These are phyloP conservation scores for Ganoderma resinaceum DNA, from an alignment of 1,284 basidiomycete genomes.

Conservation along the genomic window DNA sequence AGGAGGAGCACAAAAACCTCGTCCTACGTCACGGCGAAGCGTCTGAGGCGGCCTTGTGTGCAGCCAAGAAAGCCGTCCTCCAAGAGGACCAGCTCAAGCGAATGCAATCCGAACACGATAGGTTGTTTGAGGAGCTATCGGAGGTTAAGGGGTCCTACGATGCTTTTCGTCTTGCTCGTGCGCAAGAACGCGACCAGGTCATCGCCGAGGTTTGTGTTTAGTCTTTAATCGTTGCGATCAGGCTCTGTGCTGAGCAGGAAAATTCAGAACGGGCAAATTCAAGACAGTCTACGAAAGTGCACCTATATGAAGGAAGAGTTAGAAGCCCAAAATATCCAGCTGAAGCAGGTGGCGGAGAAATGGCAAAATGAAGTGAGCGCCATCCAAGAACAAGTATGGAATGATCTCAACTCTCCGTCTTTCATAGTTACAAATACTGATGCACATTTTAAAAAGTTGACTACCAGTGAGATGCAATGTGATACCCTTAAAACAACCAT, in stretches of 20 bases:
- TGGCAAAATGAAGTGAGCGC: slow-evolving; percentile 8
- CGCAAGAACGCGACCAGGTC: slow-evolving; percentile 15
- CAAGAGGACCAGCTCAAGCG: slow-evolving; percentile 7
- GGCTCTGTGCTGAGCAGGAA: not conserved
- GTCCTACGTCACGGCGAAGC: slow-evolving; percentile 11
- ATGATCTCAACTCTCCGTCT: not conserved
- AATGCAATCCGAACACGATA: slow-evolving; percentile 8
- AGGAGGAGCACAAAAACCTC: slow-evolving; percentile 15
- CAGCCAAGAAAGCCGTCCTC: not conserved
- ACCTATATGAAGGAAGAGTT: not conserved
- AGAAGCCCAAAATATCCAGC: not conserved
- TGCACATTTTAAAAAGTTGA: slow-evolving; percentile 4
- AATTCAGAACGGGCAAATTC: slow-evolving; percentile 12
- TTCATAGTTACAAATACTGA: not conserved
- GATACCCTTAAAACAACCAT: slow-evolving; percentile 18
- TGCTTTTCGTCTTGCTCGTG: not conserved
- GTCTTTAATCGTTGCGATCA: not conserved
- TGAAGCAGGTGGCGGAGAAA: not conserved
- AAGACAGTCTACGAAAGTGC: slow-evolving; percentile 5
- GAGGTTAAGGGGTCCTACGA: slow-evolving; percentile 5
- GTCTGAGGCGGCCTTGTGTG: not conserved
- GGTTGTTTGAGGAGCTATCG: slow-evolving; percentile 4
- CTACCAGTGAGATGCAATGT: slow-evolving; percentile 18
- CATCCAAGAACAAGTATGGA: slow-evolving; percentile 13
- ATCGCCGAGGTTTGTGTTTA: slow-evolving; percentile 5